These are phyloP conservation scores for Nakataea oryzae DNA, from an alignment of 2,329 filamentous ascomycete genomes.

Conservation along the genomic window DNA sequence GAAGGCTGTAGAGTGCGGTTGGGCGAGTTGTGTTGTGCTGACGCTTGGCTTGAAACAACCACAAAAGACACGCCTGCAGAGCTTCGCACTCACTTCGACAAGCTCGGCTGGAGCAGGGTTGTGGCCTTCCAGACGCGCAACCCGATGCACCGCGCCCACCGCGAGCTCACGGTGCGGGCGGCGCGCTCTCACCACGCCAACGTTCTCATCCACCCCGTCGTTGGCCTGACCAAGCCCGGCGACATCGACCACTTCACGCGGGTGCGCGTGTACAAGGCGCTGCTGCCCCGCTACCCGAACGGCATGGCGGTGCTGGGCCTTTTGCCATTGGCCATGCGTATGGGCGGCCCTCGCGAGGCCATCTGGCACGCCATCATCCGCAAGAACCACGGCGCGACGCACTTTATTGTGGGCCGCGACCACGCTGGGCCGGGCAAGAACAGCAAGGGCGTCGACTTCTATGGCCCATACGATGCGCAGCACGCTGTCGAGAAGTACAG, in stretches of 20 bases:
- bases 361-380: conserved; percentile 99
- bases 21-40: background rate
- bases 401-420: conserved; percentile 98
- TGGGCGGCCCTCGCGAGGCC: conserved; percentile 95
- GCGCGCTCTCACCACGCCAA: conserved; percentile 94
- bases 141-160: conserved; percentile 97
- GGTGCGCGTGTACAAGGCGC: conserved; percentile 95
- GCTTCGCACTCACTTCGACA: conserved; percentile 94
- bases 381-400: conserved; percentile 97
- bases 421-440: conserved; percentile 98
- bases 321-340: conserved; percentile 93
- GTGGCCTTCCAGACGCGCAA: conserved; percentile 99
- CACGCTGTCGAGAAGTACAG: conserved; percentile 93
- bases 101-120: conserved; percentile 95
- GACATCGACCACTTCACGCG: conserved; percentile 99
- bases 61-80: conserved; percentile 76
- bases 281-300: conserved; percentile 94
- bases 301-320: conserved; percentile 97
- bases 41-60: background rate
- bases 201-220: conserved; percentile 96
- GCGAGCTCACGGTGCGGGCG: conserved; percentile 93
- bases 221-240: conserved; percentile 95
- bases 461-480: conserved; percentile 96
- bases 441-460: conserved; percentile 93
- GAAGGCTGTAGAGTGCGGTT: too few species aligned